Base-by-base conservation (phyloP, 1,284 basidiomycete species). In the Ustilago xerochloae region DNA sequence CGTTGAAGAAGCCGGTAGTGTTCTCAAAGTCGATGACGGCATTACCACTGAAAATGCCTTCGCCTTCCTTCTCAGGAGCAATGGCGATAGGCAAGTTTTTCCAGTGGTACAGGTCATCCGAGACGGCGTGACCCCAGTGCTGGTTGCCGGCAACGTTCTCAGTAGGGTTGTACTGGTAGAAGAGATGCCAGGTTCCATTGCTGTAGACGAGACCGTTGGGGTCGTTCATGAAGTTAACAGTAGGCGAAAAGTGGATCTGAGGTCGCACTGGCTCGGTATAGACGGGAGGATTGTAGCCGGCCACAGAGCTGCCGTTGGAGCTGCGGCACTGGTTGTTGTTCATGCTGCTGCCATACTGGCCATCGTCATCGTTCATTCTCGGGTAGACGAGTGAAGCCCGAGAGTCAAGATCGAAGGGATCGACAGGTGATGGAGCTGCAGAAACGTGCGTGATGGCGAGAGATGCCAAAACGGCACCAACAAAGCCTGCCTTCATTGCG, bases 51-150 rank as follows among this genome's bases (percentile, higher is more conserved):
- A 86, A 86, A 58, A 81, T 81, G 26, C 75, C 78, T n/a, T 81
- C 54, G 15, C 49, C 68, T 28, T 52, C 84, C 69, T 29, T 82
- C 73, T 45, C 81, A 61, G 53, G 77, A 32, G 54, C 82, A 77
- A 62, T 84, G 81, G 74, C 77, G 65, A 82, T 53, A 82, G 85
- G 85, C 55, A 86, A 79, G 58, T 86, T 86, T 53, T 80, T 77
- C 86, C 86, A 87, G 50, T 78, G 73, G 59, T 85, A 86, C n/a
- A 86, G 70, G 69, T 86, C 85, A 46, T 69, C 77, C 24, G 84
- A 85, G 15, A 86, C 85, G 15, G 86, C 86, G 53, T 86, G 86
- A 52, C 85, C 86, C 86, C 86, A 87, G 68, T 86, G 85, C 66
- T 86, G 85, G 65, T 86, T 86, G 6, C 85, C 86, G 0, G 85